These are phyloP conservation scores for Leccinum solheimii DNA, from an alignment of 1,284 basidiomycete species.

Conservation along the genomic window DNA sequence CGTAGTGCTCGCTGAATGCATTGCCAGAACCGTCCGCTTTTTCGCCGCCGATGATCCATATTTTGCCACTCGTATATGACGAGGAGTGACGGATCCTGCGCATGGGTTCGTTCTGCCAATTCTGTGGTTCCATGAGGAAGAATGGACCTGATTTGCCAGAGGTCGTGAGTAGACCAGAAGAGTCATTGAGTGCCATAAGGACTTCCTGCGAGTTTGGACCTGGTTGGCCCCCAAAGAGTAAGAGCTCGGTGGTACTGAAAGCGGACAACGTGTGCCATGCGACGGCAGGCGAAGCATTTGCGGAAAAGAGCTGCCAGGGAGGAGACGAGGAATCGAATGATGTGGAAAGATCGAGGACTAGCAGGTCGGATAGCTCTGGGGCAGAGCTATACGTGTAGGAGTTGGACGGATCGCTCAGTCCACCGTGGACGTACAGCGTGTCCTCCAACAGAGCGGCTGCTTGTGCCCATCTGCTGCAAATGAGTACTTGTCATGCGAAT, in stretches of 20 bases:
- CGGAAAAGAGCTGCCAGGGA: slow-evolving; percentile 62
- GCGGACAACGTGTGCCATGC: slow-evolving; percentile 82
- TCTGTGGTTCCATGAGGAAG: slow-evolving; percentile 49
- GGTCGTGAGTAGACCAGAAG: slow-evolving; percentile 57
- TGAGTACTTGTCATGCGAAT: slow-evolving; percentile 8
- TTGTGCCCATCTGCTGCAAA: slow-evolving; percentile 75
- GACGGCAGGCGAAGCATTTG: slow-evolving; percentile 56
- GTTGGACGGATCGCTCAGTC: slow-evolving; percentile 71
- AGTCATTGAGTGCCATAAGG: slow-evolving; percentile 58
- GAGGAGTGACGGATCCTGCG: slow-evolving; percentile 74
- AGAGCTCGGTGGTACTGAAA: slow-evolving; percentile 50
- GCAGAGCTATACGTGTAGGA: slow-evolving; percentile 72
- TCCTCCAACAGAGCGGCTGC: slow-evolving; percentile 62
- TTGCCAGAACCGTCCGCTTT: slow-evolving; percentile 72
- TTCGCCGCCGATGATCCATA: slow-evolving; percentile 71
- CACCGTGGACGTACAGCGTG: slow-evolving; percentile 73
- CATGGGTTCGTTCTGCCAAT: slow-evolving; percentile 68
- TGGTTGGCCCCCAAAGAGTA: slow-evolving; percentile 77
- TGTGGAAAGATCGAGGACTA: slow-evolving; percentile 63
- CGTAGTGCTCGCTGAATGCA: slow-evolving; percentile 63
- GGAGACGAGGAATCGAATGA: slow-evolving; percentile 60
- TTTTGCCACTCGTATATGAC: slow-evolving; percentile 43
- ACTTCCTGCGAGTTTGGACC: slow-evolving; percentile 57
- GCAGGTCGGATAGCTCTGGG: slow-evolving; percentile 67
- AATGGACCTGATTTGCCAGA: slow-evolving; percentile 38